phyloP scores from a whole-genome alignment of 2,329 filamentous ascomycete species.

The Pyrenophora teres region DNA sequence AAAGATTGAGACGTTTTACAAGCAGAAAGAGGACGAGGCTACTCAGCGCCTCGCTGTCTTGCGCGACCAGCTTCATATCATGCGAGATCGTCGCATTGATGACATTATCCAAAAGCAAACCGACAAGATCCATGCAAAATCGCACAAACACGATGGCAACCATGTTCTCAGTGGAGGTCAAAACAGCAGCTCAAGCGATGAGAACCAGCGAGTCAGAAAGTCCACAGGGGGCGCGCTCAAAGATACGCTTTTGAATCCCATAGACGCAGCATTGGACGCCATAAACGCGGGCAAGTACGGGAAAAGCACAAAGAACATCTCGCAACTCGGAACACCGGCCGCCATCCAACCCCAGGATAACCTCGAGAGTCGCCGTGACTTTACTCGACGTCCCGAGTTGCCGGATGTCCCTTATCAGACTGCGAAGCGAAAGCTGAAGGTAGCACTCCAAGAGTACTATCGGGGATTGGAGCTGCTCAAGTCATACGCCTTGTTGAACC shows the following conservation, averaged over 20 bases:
- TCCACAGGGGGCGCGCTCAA: constrained; percentile 19
- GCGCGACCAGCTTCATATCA: constrained; percentile 85
- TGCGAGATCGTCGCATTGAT: constrained; percentile 80
- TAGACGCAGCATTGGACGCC: constrained; percentile 52
- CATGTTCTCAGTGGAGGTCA: constrained; percentile 22
- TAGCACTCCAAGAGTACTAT: constrained; percentile 91
- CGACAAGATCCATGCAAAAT: constrained; percentile 40
- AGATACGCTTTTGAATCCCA: constrained; percentile 35
- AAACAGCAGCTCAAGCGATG: constrained; percentile 28
- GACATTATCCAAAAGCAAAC: constrained; percentile 64
- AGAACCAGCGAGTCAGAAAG: constrained; percentile 20
- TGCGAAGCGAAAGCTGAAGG: constrained; percentile 89
- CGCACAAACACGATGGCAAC: constrained; percentile 23
- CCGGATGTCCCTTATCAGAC: constrained; percentile 77
- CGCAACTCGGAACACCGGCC: constrained; percentile 43
- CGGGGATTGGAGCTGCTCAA: constrained; percentile 89
- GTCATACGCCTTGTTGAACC: constrained; percentile 85
- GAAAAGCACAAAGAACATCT: constrained; percentile 58
- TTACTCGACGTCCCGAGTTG: constrained; percentile 45
- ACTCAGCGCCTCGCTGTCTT: constrained; percentile 71
- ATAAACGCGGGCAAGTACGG: constrained; percentile 55
- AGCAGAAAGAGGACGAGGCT: constrained; percentile 83
- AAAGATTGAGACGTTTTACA: constrained; percentile 94
- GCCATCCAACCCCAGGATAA: constrained; percentile 48
- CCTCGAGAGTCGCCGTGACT: constrained; percentile 50